Base-by-base conservation (phyloP, 2,329 filamentous ascomycete genomes). In the Aspergillus sp. region DNA sequence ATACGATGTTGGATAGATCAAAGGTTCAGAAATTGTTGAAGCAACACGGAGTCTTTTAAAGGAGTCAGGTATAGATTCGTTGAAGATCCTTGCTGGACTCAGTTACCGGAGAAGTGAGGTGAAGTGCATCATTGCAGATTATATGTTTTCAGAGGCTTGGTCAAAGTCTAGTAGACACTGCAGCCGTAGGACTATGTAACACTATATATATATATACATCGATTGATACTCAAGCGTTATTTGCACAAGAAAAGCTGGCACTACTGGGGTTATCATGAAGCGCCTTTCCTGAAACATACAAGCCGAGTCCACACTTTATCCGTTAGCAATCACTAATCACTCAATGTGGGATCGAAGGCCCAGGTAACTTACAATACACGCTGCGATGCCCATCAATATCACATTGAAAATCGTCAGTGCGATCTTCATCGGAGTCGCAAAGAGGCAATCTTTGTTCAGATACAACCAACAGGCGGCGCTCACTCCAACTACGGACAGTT, bases 201-300 rank as follows among this genome's bases (percentile, higher is more conserved):
- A 22, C 2, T 6, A 22, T 22, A 42, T 3, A 35, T 46, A 6
- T 22, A 33, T 22, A 47, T 38, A 47, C 32, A 38, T 38, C 40
- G 7, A 22, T 14, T n/a, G 16, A 11, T 11, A 8, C 49, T 52
- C 17, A 58, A 16, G 54, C 54, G 16, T 58, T 58, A 47, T 53
- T 67, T 35, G 60, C 60, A 54, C 67, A 71, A 0, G 64, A 63
- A 51, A 68, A 71, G 47, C 60, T 66, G 9, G 55, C 60, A 19
- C 64, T 60, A 14, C 62, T 57, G 13, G 62, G 42, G 36, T 67
- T 59, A 1, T 63, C 53, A 41, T 63, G 55, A 16, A 71, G 64
- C 6, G 66, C 57, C 22, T 54, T 60, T 1, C 66, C 66, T 11
- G 65, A 69, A 4, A 62, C 60, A 45, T 68, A 71, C 3, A 70